Conservation (phyloP, 1,284 basidiomycete genomes). For the Moesziomyces globuligerus region DNA sequence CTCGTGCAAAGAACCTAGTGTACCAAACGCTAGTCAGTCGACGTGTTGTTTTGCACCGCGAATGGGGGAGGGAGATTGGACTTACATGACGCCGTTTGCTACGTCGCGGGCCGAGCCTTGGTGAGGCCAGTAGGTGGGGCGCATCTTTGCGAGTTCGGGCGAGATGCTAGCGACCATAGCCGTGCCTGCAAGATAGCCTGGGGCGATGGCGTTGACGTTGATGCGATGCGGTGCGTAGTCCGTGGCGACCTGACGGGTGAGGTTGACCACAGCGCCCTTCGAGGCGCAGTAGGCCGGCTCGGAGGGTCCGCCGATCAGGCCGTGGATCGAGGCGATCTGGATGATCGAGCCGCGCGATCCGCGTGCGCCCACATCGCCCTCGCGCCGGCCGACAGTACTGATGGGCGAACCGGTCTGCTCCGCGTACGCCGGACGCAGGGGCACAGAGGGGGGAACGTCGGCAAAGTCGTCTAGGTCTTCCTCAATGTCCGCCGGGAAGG, state of each 20-base stretch:
- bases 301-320: slow-evolving; percentile 42
- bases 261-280: slow-evolving; percentile 44
- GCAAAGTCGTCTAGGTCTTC: slow-evolving; percentile 42
- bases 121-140: slow-evolving; percentile 47
- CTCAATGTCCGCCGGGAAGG: slow-evolving; percentile 41
- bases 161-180: slow-evolving; percentile 42
- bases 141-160: slow-evolving; percentile 16
- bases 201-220: slow-evolving; percentile 49
- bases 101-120: slow-evolving; percentile 40
- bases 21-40: slow-evolving; percentile 1
- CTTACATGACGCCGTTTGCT: slow-evolving; percentile 38
- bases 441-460: slow-evolving; percentile 12
- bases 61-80: background rate
- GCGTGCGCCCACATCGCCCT: slow-evolving; percentile 37
- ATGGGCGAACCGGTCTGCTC: slow-evolving; percentile 21
- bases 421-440: slow-evolving; percentile 9
- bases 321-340: slow-evolving; percentile 48
- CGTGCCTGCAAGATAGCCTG: slow-evolving; percentile 37
- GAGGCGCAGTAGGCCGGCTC: slow-evolving; percentile 46
- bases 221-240: slow-evolving; percentile 46
- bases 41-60: background rate
- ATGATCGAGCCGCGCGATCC: slow-evolving; percentile 43
- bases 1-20: slow-evolving; percentile 37
- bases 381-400: slow-evolving; percentile 24
- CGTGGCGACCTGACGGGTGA: slow-evolving; percentile 43